These are phyloP conservation scores for Digitaria exilis DNA, from an alignment of 202 grass and related monocot species.

Conservation along the genomic window DNA sequence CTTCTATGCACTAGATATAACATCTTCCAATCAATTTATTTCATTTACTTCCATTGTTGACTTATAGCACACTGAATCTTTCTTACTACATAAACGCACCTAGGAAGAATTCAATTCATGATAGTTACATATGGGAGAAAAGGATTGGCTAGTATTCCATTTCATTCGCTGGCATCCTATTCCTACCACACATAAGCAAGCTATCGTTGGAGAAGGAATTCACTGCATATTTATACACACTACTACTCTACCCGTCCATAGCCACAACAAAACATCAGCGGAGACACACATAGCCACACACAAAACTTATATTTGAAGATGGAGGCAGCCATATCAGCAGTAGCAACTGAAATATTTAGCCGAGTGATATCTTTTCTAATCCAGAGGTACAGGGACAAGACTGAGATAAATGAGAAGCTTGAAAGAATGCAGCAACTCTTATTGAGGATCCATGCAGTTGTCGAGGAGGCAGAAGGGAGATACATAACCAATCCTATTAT, in stretches of 20 bases:
- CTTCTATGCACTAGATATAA: neutral
- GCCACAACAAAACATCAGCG: neutral
- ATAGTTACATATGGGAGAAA: neutral
- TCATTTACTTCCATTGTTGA: neutral
- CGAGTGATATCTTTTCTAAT: neutral
- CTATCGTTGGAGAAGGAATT: neutral
- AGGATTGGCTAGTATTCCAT: neutral
- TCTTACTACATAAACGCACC: neutral
- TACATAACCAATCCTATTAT: slow-evolving; percentile 24
- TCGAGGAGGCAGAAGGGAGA: slow-evolving; percentile 20
- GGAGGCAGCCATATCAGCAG: neutral
- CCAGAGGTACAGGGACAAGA: neutral
- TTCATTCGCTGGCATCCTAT: neutral
- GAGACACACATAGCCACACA: neutral
- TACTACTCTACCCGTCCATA: neutral
- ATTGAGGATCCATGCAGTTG: slow-evolving; percentile 23
- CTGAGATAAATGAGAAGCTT: neutral
- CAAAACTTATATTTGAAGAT: neutral
- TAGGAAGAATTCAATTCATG: neutral
- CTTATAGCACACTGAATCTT: neutral
- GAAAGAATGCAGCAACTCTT: slow-evolving; percentile 20
- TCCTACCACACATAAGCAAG: neutral
- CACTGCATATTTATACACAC: neutral
- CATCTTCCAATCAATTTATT: neutral
- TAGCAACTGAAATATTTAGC: neutral